These are phyloP conservation scores for Naganishia randhawae DNA, from an alignment of 768 basidiomycete species.

Conservation along the genomic window DNA sequence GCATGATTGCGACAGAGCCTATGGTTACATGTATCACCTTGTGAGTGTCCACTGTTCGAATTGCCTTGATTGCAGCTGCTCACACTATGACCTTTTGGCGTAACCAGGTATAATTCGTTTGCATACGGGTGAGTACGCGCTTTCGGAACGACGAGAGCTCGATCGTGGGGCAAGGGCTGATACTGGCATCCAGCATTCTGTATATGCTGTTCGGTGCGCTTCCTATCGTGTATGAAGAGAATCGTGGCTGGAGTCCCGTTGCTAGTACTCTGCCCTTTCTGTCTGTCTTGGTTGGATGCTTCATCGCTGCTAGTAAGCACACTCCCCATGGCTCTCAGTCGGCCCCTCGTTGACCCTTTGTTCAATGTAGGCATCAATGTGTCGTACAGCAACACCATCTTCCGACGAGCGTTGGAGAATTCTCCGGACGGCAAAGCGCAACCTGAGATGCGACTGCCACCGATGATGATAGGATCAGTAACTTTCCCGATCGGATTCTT, in stretches of 20 bases:
- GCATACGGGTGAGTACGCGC: slow-evolving; percentile 25
- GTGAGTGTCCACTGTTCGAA: slow-evolving; percentile 12
- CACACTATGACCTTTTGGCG: not conserved
- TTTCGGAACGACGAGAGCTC: not conserved
- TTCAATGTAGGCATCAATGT: slow-evolving; percentile 36
- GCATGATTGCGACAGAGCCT: slow-evolving; percentile 46
- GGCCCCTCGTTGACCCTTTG: not conserved
- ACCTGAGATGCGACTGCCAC: slow-evolving; percentile 48
- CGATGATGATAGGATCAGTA: slow-evolving; percentile 50
- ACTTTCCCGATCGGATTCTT: slow-evolving; percentile 48
- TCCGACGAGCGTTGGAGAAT: slow-evolving; percentile 35
- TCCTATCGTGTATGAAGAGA: slow-evolving; percentile 41
- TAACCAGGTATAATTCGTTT: slow-evolving; percentile 34
- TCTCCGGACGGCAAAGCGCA: slow-evolving; percentile 37
- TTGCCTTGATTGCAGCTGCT: not conserved
- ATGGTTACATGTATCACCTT: slow-evolving; percentile 41
- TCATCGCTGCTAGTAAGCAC: slow-evolving; percentile 41
- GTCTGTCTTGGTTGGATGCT: slow-evolving; percentile 45
- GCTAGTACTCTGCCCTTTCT: slow-evolving; percentile 46
- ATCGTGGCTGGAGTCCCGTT: slow-evolving; percentile 45
- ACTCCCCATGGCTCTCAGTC: not conserved
- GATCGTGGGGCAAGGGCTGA: not conserved
- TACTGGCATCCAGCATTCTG: not conserved
- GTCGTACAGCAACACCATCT: slow-evolving; percentile 39
- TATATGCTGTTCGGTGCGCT: slow-evolving; percentile 43